Conservation (phyloP, 768 basidiomycete species). For the Podaxis carcinomalis region DNA sequence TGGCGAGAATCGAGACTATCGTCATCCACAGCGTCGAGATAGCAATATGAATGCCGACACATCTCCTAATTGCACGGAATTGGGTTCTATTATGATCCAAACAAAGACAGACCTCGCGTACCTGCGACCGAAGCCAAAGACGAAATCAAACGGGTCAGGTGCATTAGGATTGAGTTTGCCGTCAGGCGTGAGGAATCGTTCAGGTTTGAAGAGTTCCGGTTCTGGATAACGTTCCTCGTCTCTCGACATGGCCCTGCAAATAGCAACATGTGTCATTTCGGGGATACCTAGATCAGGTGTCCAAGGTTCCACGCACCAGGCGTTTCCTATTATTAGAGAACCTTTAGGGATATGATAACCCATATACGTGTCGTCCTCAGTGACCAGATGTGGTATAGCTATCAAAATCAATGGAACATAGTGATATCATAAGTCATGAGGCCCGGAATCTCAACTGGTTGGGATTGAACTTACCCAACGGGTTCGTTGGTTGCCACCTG, state of each 20-base stretch:
- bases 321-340: conserved; percentile 28
- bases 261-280: background rate
- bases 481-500: conserved; percentile 27
- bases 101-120: background rate
- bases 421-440: background rate
- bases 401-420: background rate
- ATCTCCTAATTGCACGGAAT: conserved; percentile 17
- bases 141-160: conserved; percentile 15
- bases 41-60: conserved; percentile 28
- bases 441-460: background rate
- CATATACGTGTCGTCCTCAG: conserved; percentile 27
- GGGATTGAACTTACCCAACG: conserved; percentile 20
- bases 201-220: conserved; percentile 32
- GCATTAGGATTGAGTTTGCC: conserved; percentile 14
- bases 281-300: background rate
- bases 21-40: conserved; percentile 23
- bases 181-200: conserved; percentile 26
- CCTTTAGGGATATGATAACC: conserved; percentile 28
- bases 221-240: conserved; percentile 33
- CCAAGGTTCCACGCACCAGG: conserved; percentile 21
- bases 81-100: background rate
- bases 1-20: conserved; percentile 25
- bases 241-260: conserved; percentile 33
- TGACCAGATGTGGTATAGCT: conserved; percentile 26
- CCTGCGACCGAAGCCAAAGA: conserved; percentile 27